Evolutionary conservation across 2,329 filamentous ascomycete species (phyloP).

Genomic region (Helicocarpus griseus): DNA sequence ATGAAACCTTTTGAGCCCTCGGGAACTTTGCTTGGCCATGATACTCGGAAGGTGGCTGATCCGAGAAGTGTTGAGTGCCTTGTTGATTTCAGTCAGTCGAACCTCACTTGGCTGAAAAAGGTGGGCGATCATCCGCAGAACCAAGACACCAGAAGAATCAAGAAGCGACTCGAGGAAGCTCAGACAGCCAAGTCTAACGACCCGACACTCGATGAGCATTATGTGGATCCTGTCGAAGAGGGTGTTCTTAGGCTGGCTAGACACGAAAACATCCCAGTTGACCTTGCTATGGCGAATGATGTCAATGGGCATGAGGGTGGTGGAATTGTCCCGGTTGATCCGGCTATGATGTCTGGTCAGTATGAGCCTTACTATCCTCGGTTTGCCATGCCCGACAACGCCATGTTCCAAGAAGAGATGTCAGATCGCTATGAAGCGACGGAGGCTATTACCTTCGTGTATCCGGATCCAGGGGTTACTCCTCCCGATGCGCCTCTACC

Average conservation of each 20-base stretch:
- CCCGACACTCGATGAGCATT: constrained; percentile 35
- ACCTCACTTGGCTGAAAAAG: constrained; percentile 69
- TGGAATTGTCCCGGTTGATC: constrained; percentile 36
- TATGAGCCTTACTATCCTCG: constrained; percentile 8
- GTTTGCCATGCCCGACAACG: constrained; percentile 19
- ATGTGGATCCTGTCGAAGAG: constrained; percentile 32
- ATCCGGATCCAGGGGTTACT: constrained; percentile 17
- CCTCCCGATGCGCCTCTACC: not conserved
- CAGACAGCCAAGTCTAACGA: constrained; percentile 41
- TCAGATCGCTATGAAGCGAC: constrained; percentile 23
- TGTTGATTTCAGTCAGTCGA: constrained; percentile 84
- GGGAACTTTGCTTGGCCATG: constrained; percentile 78
- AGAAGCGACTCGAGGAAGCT: constrained; percentile 44
- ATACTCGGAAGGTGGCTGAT: constrained; percentile 83
- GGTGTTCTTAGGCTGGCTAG: constrained; percentile 13
- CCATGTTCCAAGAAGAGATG: constrained; percentile 19
- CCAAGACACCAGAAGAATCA: constrained; percentile 31
- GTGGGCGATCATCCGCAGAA: constrained; percentile 36
- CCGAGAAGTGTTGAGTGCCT: constrained; percentile 81
- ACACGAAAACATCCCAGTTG: constrained; percentile 10
- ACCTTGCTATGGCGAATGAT: constrained; percentile 3
- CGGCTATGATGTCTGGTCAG: constrained; percentile 22
- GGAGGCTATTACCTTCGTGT: constrained; percentile 26
- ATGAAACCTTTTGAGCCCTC: constrained; percentile 76
- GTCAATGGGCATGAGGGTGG: constrained; percentile 11